A percentile compares a stretch with the other conserved stretches of the same genome.
phyloP scores from a whole-genome alignment of 352 stramenopile species.

The Pythium rishiriense region DNA sequence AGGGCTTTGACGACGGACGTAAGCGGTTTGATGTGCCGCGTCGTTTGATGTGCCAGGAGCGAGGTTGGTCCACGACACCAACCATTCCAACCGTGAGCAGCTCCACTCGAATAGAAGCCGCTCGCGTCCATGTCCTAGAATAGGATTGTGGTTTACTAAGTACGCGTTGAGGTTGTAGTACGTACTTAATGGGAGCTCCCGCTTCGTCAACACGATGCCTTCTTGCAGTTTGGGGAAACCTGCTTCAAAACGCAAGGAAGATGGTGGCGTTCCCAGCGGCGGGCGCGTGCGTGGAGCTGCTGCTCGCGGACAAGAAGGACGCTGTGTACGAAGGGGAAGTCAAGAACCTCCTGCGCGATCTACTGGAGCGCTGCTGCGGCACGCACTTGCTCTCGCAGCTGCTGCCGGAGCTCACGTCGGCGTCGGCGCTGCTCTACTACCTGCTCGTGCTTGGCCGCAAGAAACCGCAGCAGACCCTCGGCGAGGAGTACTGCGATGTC shows the following conservation, averaged over 20 bases:
- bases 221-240: no score
- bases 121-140: not conserved
- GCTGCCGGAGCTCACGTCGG: slow-evolving; percentile 65
- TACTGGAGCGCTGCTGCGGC: slow-evolving; percentile 70
- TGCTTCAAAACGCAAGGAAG: slow-evolving; percentile 5
- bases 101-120: slow-evolving; percentile 22
- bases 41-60: slow-evolving; percentile 24
- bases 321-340: slow-evolving; percentile 69
- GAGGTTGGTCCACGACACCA: slow-evolving; percentile 18
- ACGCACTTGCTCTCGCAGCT: slow-evolving; percentile 77
- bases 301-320: slow-evolving; percentile 77
- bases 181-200: slow-evolving; percentile 16
- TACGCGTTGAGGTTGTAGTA: slow-evolving; percentile 17
- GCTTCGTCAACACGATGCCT: slow-evolving; percentile 22
- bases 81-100: slow-evolving; percentile 27
- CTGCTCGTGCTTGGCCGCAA: slow-evolving; percentile 51
- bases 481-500: slow-evolving; percentile 87
- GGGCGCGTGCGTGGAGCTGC: slow-evolving; percentile 69
- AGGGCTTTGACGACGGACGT: slow-evolving; percentile 72
- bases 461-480: slow-evolving; percentile 78
- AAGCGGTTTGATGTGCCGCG: slow-evolving; percentile 5
- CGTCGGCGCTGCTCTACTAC: slow-evolving; percentile 72
- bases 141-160: slow-evolving; percentile 10
- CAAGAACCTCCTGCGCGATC: slow-evolving; percentile 71
- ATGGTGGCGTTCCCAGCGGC: slow-evolving; percentile 51